A percentile compares a stretch with the other conserved stretches of the same genome.
Evolutionary conservation across 352 stramenopile genomes (phyloP).

Genomic region (Phytophthora niederhauseri): DNA sequence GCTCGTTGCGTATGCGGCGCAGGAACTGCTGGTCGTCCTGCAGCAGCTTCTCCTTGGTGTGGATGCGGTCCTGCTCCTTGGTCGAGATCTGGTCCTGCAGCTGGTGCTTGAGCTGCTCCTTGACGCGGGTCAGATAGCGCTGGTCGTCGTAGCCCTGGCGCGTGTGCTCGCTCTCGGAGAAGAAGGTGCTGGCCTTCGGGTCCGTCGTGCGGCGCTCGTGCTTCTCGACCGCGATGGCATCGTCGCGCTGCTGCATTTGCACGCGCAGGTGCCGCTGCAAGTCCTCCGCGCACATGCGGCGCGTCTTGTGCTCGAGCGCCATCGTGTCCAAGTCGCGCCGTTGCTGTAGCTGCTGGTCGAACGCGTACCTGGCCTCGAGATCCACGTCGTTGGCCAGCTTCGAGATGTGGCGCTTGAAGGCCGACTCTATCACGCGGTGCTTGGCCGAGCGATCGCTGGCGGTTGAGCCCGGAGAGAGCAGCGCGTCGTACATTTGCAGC

Average conservation of each 20-base stretch:
- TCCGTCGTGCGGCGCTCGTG: conserved; percentile 41
- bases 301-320: conserved; percentile 53
- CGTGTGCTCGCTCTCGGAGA: conserved; percentile 57
- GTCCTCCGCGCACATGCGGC: conserved; percentile 54
- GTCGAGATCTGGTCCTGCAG: conserved; percentile 62
- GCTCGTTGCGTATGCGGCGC: conserved; percentile 56
- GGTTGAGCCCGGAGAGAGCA: conserved; percentile 38
- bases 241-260: conserved; percentile 58
- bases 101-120: conserved; percentile 61
- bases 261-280: conserved; percentile 57
- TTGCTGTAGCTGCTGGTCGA: conserved; percentile 61
- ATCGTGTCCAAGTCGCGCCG: conserved; percentile 59
- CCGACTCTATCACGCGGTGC: conserved; percentile 61
- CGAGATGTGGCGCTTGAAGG: conserved; percentile 64
- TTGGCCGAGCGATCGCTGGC: conserved; percentile 24
- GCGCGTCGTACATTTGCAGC: conserved; percentile 53
- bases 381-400: conserved; percentile 58
- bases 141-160: conserved; percentile 58
- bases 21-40: conserved; percentile 67
- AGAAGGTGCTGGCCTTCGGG: conserved; percentile 60
- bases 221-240: conserved; percentile 36
- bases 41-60: conserved; percentile 45
- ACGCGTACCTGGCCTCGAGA: conserved; percentile 61
- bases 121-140: conserved; percentile 44
- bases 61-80: conserved; percentile 55